A percentile compares a stretch with the other conserved stretches of the same genome.
Conservation (phyloP, 2,329 filamentous ascomycete genomes). For the Botrytis hyacinthi region DNA sequence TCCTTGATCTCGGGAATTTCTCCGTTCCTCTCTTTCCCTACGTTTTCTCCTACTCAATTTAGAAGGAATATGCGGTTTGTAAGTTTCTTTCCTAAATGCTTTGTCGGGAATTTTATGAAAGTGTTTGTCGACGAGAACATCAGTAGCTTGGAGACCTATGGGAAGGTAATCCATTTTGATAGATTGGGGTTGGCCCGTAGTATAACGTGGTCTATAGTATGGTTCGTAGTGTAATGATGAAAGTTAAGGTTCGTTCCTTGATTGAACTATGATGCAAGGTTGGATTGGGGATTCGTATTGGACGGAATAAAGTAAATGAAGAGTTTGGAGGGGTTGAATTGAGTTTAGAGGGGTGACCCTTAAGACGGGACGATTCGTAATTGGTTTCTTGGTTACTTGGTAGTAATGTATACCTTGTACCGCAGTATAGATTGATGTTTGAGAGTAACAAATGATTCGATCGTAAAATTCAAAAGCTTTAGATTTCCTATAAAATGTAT, state of each 20-base stretch:
- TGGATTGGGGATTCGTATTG: background rate
- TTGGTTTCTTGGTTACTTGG: background rate
- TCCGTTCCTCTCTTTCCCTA: background rate
- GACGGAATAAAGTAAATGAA: background rate
- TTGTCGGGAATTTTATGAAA: slow-evolving; percentile 31
- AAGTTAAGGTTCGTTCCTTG: background rate
- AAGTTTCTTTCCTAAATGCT: slow-evolving; percentile 26
- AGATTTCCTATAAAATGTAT: background rate
- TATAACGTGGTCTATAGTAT: background rate
- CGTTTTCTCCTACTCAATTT: background rate
- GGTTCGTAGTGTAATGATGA: background rate
- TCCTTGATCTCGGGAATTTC: background rate
- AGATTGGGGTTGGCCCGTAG: background rate
- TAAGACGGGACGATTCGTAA: background rate
- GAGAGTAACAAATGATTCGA: background rate
- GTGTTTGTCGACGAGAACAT: slow-evolving; percentile 28
- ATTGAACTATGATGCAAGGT: background rate
- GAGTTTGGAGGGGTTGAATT: background rate
- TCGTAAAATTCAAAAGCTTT: no score
- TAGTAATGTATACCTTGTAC: background rate
- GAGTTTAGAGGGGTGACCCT: background rate
- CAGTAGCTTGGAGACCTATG: slow-evolving; percentile 21
- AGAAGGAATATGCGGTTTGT: slow-evolving; percentile 25
- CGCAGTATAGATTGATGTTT: background rate
- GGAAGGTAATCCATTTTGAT: slow-evolving; percentile 14